Evolutionary conservation across 1,284 basidiomycete species (phyloP).

Genomic region (Pseudozyma thailandica): DNA sequence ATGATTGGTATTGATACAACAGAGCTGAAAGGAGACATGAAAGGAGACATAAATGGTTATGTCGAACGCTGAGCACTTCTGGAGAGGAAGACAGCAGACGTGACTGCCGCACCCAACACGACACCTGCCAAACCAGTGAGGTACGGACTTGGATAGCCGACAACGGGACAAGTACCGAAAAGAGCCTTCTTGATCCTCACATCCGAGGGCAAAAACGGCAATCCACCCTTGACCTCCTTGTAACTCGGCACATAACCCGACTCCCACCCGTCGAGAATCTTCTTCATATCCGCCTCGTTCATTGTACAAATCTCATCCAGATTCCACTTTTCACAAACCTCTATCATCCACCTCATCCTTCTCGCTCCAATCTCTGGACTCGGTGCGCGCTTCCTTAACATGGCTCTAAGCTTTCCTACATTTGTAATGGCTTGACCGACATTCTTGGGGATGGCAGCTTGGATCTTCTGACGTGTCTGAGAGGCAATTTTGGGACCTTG

Average conservation of each 20-base stretch:
- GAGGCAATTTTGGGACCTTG: constrained; percentile 91
- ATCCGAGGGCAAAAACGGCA: constrained; percentile 27
- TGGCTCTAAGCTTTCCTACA: constrained; percentile 78
- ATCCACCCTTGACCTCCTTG: constrained; percentile 43
- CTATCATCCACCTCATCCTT: constrained; percentile 96
- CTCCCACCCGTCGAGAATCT: constrained; percentile 68
- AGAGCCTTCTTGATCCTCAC: constrained; percentile 47
- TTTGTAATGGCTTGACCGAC: constrained; percentile 83
- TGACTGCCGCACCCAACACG: constrained; percentile 33
- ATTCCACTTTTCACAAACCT: constrained; percentile 85
- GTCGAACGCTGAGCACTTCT: constrained; percentile 22
- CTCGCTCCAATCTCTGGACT: constrained; percentile 78
- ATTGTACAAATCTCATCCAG: constrained; percentile 79
- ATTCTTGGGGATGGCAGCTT: constrained; percentile 76
- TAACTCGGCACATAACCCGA: constrained; percentile 60
- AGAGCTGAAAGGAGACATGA: constrained; percentile 8
- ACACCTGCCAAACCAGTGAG: constrained; percentile 47
- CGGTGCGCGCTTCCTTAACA: constrained; percentile 78
- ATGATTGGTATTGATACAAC: too few relatives aligned
- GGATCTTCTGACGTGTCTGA: constrained; percentile 79
- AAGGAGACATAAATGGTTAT: not conserved
- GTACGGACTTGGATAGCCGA: constrained; percentile 55
- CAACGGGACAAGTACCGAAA: constrained; percentile 57
- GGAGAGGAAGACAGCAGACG: constrained; percentile 33
- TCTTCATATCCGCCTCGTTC: constrained; percentile 71